phyloP scores from a whole-genome alignment of 768 basidiomycete species.

The Mycena rosella region DNA sequence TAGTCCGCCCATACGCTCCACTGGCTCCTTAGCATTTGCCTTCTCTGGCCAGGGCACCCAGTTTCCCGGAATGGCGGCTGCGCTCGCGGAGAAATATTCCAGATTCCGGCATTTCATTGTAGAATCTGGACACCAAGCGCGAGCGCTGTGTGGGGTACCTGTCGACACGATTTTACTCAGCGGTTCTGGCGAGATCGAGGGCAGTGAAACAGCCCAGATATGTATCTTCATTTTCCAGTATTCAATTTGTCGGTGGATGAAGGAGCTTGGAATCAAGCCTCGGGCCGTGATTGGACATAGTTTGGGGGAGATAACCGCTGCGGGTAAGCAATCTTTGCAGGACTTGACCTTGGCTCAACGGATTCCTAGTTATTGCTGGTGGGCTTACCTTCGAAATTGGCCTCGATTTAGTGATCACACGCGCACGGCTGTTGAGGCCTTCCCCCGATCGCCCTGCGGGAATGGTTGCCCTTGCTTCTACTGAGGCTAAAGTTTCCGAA shows the following conservation, averaged over 20 bases:
- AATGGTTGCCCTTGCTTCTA: conserved; percentile 49
- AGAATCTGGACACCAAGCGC: no score
- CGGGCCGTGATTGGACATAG: conserved; percentile 53
- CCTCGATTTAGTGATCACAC: conserved; percentile 46
- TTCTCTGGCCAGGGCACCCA: conserved; percentile 56
- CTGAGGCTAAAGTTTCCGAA: conserved; percentile 39
- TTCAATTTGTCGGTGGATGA: conserved; percentile 47
- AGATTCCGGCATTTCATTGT: conserved; percentile 48
- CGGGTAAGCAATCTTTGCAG: no score
- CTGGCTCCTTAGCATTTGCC: no score
- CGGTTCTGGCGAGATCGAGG: conserved; percentile 48
- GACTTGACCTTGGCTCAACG: no score
- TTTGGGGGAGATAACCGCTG: conserved; percentile 53
- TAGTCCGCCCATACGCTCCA: conserved; percentile 29
- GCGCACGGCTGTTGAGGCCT: conserved; percentile 46
- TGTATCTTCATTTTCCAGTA: conserved; percentile 55
- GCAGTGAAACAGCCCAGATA: conserved; percentile 50
- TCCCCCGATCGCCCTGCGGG: conserved; percentile 45
- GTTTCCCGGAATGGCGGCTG: conserved; percentile 51
- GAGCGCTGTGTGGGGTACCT: no score
- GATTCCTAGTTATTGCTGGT: conserved; percentile 42
- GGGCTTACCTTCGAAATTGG: conserved; percentile 46
- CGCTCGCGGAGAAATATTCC: conserved; percentile 45
- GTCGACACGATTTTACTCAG: no score
- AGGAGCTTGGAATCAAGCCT: conserved; percentile 40